Conservation (phyloP, 2,329 filamentous ascomycete genomes). For the Bimuria novae-zelandiae region DNA sequence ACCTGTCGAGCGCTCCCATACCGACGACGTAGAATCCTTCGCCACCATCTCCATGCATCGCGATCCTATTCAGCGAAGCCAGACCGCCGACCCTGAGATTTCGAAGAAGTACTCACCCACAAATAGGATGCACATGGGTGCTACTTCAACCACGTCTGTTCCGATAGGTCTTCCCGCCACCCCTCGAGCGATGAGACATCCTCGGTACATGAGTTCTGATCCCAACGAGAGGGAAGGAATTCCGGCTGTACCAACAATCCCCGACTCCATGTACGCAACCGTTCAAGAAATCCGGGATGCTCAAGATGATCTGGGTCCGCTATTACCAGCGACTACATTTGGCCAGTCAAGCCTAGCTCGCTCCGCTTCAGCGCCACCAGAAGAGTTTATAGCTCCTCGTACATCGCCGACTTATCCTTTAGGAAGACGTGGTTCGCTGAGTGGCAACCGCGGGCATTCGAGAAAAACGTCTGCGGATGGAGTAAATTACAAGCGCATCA, state of each 20-base stretch:
- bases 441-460: conserved; percentile 42
- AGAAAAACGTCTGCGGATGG: conserved; percentile 51
- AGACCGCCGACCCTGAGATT: conserved; percentile 66
- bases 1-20: conserved; percentile 41
- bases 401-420: conserved; percentile 33
- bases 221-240: conserved; percentile 54
- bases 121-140: conserved; percentile 36
- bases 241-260: conserved; percentile 61
- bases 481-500: conserved; percentile 45
- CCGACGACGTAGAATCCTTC: conserved; percentile 49
- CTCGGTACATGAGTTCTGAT: conserved; percentile 67
- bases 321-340: conserved; percentile 55
- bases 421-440: conserved; percentile 45
- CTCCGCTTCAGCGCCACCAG: conserved; percentile 55
- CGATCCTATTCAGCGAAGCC: conserved; percentile 59
- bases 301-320: conserved; percentile 51
- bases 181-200: conserved; percentile 85
- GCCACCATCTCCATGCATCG: conserved; percentile 42
- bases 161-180: conserved; percentile 85
- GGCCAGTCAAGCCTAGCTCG: conserved; percentile 48
- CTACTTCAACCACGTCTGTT: conserved; percentile 55
- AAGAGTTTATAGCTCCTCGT: conserved; percentile 40
- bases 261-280: conserved; percentile 49
- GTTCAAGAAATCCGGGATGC: conserved; percentile 34
- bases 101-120: conserved; percentile 46